These are phyloP conservation scores for Pyracantha coccinea DNA, from an alignment of 331 rosid species.

Conservation along the genomic window DNA sequence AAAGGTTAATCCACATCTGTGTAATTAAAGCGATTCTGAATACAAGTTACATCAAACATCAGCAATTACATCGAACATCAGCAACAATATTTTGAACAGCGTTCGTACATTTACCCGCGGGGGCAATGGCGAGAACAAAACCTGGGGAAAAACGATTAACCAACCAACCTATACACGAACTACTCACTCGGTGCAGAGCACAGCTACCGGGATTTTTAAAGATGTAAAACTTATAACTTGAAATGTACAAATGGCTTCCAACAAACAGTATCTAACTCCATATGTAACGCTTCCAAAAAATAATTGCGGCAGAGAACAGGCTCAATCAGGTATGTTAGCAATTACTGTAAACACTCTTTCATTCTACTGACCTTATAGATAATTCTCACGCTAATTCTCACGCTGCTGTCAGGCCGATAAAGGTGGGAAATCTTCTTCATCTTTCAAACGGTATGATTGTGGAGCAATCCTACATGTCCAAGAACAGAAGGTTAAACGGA, in stretches of 20 bases:
- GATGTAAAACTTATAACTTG: neutral
- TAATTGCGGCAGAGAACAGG: constrained; percentile 8
- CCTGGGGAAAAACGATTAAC: neutral
- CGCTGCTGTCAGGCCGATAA: constrained; percentile 21
- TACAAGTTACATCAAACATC: constrained; percentile 14
- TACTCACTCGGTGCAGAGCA: constrained; percentile 1
- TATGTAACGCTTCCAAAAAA: constrained; percentile 23
- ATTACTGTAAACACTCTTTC: constrained; percentile 12
- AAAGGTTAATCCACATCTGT: neutral
- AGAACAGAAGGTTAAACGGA: constrained; percentile 3
- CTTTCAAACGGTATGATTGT: constrained; percentile 34
- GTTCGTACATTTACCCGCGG: constrained; percentile 16
- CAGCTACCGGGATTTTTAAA: constrained; percentile 1
- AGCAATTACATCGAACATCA: constrained; percentile 19
- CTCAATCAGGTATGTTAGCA: constrained; percentile 20
- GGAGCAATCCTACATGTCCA: constrained; percentile 29
- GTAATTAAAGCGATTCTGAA: neutral
- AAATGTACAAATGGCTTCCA: constrained; percentile 19
- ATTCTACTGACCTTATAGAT: constrained; percentile 8
- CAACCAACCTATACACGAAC: constrained; percentile 22
- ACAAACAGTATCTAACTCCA: constrained; percentile 15
- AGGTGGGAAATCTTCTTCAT: constrained; percentile 45
- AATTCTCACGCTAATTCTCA: neutral
- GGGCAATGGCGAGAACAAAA: constrained; percentile 5
- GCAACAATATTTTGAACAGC: constrained; percentile 3